phyloP scores from a whole-genome alignment of 106 monocot genomes.

The Dactylorhiza incarnata region DNA sequence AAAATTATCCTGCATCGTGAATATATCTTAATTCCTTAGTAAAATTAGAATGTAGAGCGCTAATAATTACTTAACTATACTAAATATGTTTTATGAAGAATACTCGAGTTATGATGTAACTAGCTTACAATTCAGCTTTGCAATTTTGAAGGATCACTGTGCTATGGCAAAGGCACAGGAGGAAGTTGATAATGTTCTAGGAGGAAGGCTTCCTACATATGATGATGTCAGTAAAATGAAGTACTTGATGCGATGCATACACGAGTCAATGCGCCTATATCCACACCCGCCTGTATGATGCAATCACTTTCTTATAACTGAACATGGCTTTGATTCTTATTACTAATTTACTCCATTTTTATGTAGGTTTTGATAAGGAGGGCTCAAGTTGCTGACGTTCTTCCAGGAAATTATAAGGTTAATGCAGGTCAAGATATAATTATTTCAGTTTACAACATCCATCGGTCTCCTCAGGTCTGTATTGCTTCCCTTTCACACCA shows the following conservation, averaged over 20 bases:
- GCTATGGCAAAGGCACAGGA: constrained; percentile 59
- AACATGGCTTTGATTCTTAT: neutral
- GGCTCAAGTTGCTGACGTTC: constrained; percentile 72
- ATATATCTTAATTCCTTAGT: neutral
- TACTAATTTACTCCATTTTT: neutral
- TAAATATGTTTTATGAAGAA: neutral
- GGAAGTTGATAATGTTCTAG: constrained; percentile 77
- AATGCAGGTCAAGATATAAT: constrained; percentile 91
- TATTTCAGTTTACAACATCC: constrained; percentile 98
- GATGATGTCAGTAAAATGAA: constrained; percentile 89
- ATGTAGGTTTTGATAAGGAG: constrained; percentile 85
- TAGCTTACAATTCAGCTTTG: constrained; percentile 15
- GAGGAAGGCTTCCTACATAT: constrained; percentile 76
- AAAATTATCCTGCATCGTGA: neutral
- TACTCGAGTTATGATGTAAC: neutral
- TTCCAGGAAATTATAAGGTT: constrained; percentile 90
- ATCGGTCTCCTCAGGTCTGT: constrained; percentile 70
- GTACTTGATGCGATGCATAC: constrained; percentile 84
- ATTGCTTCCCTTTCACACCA: neutral
- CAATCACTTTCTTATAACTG: neutral
- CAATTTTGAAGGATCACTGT: constrained; percentile 50
- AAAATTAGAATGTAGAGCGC: neutral
- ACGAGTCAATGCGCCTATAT: constrained; percentile 95
- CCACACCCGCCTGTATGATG: constrained; percentile 91
- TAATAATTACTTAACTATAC: neutral